These are phyloP conservation scores for Aspergillus novofumigatus DNA, from an alignment of 2,329 filamentous ascomycete species.

Conservation along the genomic window DNA sequence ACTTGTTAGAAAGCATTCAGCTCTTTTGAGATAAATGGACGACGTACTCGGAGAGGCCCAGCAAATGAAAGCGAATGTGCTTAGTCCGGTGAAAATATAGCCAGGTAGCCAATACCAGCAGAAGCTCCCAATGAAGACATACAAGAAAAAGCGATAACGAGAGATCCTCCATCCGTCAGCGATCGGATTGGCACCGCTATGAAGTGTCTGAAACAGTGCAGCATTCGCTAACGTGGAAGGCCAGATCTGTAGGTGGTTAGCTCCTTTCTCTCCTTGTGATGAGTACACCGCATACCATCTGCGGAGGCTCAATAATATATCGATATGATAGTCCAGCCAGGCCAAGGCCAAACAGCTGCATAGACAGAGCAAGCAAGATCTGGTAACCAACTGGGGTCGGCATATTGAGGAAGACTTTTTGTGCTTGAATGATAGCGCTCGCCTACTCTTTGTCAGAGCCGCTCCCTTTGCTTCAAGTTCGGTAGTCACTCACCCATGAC, in stretches of 20 bases:
- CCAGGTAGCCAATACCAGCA: slow-evolving; percentile 28
- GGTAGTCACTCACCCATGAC: slow-evolving; percentile 14
- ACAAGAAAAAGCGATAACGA: slow-evolving; percentile 22
- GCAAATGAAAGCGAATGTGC: slow-evolving; percentile 34
- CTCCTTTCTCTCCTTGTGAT: neutral
- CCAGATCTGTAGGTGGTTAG: slow-evolving; percentile 24
- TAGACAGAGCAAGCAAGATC: slow-evolving; percentile 34
- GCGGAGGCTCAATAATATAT: slow-evolving; percentile 35
- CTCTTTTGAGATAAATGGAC: slow-evolving; percentile 1
- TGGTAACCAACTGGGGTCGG: slow-evolving; percentile 33
- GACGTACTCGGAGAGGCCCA: slow-evolving; percentile 43
- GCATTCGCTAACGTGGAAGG: slow-evolving; percentile 32
- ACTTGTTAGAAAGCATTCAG: slow-evolving; percentile 26
- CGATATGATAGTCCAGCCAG: slow-evolving; percentile 33
- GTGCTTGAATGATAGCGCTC: slow-evolving; percentile 42
- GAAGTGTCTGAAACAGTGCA: slow-evolving; percentile 32
- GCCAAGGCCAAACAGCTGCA: slow-evolving; percentile 37
- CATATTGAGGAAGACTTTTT: slow-evolving; percentile 36
- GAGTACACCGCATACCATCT: slow-evolving; percentile 19
- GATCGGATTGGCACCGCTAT: slow-evolving; percentile 30
- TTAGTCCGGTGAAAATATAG: slow-evolving; percentile 26
- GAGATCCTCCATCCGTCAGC: slow-evolving; percentile 34
- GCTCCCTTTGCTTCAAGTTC: no score
- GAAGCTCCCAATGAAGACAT: slow-evolving; percentile 17
- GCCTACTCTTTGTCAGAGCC: slow-evolving; percentile 27